Conservation (phyloP, 2,329 filamentous ascomycete genomes). For the Fusarium fracticaudum region DNA sequence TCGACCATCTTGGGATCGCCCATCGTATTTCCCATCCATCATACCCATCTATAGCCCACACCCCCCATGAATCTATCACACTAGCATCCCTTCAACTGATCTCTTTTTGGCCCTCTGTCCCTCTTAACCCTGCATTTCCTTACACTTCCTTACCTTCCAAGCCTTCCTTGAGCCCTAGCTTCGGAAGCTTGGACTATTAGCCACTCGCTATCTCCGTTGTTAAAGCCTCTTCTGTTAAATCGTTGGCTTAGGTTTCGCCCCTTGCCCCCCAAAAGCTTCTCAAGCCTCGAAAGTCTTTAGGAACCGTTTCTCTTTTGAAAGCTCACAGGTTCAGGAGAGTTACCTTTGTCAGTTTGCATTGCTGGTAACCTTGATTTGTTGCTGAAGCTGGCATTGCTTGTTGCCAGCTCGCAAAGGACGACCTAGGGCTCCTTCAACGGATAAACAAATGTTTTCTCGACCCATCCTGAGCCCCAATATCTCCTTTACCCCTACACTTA, state of each 20-base stretch:
- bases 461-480: background rate
- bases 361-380: conserved; percentile 11
- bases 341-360: conserved; percentile 24
- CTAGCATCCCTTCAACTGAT: conserved; percentile 30
- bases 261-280: conserved; percentile 26
- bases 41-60: conserved; percentile 30
- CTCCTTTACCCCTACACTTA: background rate
- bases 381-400: conserved; percentile 16
- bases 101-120: conserved; percentile 28
- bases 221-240: conserved; percentile 31
- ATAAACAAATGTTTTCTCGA: background rate
- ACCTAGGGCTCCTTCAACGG: background rate
- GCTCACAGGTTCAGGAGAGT: conserved; percentile 19
- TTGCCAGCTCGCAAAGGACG: conserved; percentile 1
- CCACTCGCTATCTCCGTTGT: conserved; percentile 34
- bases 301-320: conserved; percentile 27
- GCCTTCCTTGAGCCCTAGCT: conserved; percentile 38
- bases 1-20: conserved; percentile 36
- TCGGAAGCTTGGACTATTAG: conserved; percentile 35
- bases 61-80: conserved; percentile 35
- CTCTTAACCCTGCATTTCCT: conserved; percentile 32
- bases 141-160: conserved; percentile 27
- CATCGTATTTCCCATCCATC: conserved; percentile 37
- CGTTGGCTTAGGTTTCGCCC: conserved; percentile 31
- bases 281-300: conserved; percentile 23